Percentiles rank a stretch among this genome's conserved stretches.
Conservation (phyloP, 805 yeast genomes). For the Citeromyces nyonsensis region DNA sequence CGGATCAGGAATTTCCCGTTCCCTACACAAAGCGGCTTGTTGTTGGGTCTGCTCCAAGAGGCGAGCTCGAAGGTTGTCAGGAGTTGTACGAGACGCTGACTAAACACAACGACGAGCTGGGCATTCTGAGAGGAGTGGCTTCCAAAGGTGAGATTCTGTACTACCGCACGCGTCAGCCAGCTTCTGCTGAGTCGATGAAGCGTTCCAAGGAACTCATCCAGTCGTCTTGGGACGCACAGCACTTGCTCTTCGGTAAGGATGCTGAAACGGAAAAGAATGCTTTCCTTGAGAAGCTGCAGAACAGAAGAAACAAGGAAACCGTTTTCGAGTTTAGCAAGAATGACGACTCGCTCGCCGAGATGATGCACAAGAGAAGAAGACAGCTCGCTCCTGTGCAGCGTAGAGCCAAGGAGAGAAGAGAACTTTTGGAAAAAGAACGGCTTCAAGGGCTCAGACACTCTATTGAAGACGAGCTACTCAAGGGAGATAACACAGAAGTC, state of each 20-base stretch:
- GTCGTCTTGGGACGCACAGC: slow-evolving; percentile 73
- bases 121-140: slow-evolving; percentile 53
- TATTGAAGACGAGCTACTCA: slow-evolving; percentile 59
- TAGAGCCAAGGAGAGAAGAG: slow-evolving; percentile 56
- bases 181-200: slow-evolving; percentile 75
- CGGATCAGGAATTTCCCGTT: slow-evolving; percentile 36
- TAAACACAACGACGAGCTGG: slow-evolving; percentile 51
- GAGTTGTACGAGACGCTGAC: slow-evolving; percentile 57
- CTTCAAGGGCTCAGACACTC: slow-evolving; percentile 59
- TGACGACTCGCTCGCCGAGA: slow-evolving; percentile 55
- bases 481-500: slow-evolving; percentile 25
- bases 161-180: slow-evolving; percentile 71
- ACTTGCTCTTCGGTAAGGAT: slow-evolving; percentile 64
- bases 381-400: slow-evolving; percentile 84
- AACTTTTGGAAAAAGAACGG: slow-evolving; percentile 57
- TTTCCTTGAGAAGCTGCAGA: slow-evolving; percentile 56
- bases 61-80: slow-evolving; percentile 48
- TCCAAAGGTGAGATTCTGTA: slow-evolving; percentile 80
- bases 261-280: slow-evolving; percentile 56
- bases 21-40: slow-evolving; percentile 66
- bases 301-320: slow-evolving; percentile 69
- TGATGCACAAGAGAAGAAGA: slow-evolving; percentile 76
- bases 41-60: slow-evolving; percentile 71
- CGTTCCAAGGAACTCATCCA: slow-evolving; percentile 65
- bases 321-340: slow-evolving; percentile 79